These are phyloP conservation scores for Cucurbita maxima DNA, from an alignment of 306 rosid species.

Conservation along the genomic window DNA sequence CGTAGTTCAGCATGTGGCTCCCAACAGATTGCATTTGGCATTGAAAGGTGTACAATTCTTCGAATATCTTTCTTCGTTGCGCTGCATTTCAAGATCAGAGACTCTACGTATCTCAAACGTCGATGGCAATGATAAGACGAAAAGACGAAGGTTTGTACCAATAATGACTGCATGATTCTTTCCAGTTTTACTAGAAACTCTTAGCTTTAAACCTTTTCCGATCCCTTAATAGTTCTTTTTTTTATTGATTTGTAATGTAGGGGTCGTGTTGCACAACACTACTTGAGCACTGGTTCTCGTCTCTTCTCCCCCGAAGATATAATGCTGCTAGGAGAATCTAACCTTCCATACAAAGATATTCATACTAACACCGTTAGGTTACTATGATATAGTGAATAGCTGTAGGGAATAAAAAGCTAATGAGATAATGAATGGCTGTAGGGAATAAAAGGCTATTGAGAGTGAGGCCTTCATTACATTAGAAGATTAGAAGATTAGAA, in stretches of 20 bases:
- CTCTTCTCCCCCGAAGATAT: conserved; percentile 53
- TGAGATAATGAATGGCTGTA: background rate
- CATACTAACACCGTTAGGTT: conserved; percentile 5
- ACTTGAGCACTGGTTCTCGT: conserved; percentile 42
- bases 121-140: conserved; percentile 17
- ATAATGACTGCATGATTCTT: background rate
- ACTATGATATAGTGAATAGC: background rate
- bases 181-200: background rate
- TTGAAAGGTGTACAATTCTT: conserved; percentile 30
- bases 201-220: background rate
- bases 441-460: background rate
- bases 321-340: conserved; percentile 37
- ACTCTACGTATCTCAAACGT: conserved; percentile 40
- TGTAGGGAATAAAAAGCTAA: background rate
- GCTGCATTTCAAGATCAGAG: conserved; percentile 59
- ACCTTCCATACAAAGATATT: conserved; percentile 18
- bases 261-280: conserved; percentile 43
- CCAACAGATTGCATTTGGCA: conserved; percentile 30
- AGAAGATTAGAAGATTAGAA: background rate
- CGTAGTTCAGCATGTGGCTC: conserved; percentile 37
- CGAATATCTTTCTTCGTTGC: conserved; percentile 65
- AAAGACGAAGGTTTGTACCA: conserved; percentile 43
- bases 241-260: conserved; percentile 26
- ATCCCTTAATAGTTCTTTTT: conserved; percentile 3
- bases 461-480: background rate